Percentiles rank a stretch among this genome's conserved stretches.
phyloP scores from a whole-genome alignment of 108 stramenopile genomes.

The Fragilaria radians region DNA sequence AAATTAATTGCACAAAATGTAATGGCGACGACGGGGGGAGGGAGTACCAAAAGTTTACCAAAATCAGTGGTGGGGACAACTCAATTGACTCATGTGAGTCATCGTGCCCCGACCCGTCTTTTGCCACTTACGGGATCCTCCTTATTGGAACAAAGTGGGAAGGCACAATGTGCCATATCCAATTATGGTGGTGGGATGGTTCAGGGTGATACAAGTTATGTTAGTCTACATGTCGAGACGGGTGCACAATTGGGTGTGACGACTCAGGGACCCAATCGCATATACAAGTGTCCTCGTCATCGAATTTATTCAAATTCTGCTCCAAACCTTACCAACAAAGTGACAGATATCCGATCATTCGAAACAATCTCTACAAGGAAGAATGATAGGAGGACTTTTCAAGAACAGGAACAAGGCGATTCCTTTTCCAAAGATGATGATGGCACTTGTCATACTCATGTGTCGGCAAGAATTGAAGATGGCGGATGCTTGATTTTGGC shows the following conservation, averaged over 20 bases:
- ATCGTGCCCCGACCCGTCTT: constrained; percentile 43
- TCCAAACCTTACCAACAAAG: too few species aligned
- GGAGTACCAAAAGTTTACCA: too few species aligned
- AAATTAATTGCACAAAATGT: neutral
- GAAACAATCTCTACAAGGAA: too few species aligned
- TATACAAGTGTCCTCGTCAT: too few species aligned
- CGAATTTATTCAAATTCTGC: too few species aligned
- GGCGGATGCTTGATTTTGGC: constrained; percentile 37
- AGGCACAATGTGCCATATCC: constrained; percentile 50
- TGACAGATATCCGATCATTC: too few species aligned
- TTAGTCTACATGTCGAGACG: constrained; percentile 42
- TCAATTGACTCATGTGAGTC: constrained; percentile 36
- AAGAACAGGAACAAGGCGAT: too few species aligned
- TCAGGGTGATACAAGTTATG: constrained; percentile 49
- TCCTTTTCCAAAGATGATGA: neutral
- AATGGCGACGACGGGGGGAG: too few species aligned
- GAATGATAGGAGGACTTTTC: too few species aligned
- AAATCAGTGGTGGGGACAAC: too few species aligned
- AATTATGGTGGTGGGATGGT: constrained; percentile 80
- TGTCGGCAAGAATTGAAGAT: constrained; percentile 24
- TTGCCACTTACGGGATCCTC: constrained; percentile 28
- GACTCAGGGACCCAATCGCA: constrained; percentile 66
- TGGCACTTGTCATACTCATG: constrained; percentile 9
- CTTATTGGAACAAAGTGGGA: constrained; percentile 22
- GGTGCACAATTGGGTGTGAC: constrained; percentile 49